Base-by-base conservation (phyloP, 176 grass and related monocot species). In the Bonia amplexicaulis region DNA sequence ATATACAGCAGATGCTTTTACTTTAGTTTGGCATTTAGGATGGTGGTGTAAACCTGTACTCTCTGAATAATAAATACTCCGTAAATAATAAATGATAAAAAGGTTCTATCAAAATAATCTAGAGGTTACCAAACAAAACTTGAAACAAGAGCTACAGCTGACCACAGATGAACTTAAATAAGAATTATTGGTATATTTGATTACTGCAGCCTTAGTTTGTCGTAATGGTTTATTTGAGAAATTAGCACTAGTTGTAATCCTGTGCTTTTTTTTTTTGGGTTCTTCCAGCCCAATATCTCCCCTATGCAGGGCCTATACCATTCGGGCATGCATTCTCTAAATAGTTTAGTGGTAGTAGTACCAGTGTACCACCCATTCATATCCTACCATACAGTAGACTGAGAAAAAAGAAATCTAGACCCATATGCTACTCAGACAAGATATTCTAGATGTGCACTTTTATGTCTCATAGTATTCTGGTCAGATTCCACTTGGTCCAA, bases 391-490 rank as follows among this genome's bases (percentile, higher is more conserved):
- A 87, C 84, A 82, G 72, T 74, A 83, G 51, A 87, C 74, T 79
- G 73, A 49, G 67, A 39, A 90, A 79, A 79, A 81, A 78, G 40
- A 86, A 78, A 90, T 83, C 27, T 87, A 87, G 84, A 76, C 84
- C 79, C 73, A 87, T 87, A 15, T 62, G 89, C 80, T 48, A 47
- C 59, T 60, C 31, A 31, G 80, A 90, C 89, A 90, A 74, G 84
- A 74, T 74, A 67, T 82, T 83, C 27, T 62, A 49, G 76, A 74
- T 90, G 80, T 23, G 17, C 79, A 49, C 60, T 82, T 87, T 75
- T 60, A 58, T 87, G 89, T 80, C 84, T 68, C 74, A 74, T 90
- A 69, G 84, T 87, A 90, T 90, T 90, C 74, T 80, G 23, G 89
- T 84, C 89, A 83, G 89, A 79, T 87, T 79, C 74, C 44, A 51